Percentiles rank a stretch among this genome's conserved stretches.
Evolutionary conservation across 2,329 filamentous ascomycete species (phyloP).

Genomic region (Colletotrichum sublineola): DNA sequence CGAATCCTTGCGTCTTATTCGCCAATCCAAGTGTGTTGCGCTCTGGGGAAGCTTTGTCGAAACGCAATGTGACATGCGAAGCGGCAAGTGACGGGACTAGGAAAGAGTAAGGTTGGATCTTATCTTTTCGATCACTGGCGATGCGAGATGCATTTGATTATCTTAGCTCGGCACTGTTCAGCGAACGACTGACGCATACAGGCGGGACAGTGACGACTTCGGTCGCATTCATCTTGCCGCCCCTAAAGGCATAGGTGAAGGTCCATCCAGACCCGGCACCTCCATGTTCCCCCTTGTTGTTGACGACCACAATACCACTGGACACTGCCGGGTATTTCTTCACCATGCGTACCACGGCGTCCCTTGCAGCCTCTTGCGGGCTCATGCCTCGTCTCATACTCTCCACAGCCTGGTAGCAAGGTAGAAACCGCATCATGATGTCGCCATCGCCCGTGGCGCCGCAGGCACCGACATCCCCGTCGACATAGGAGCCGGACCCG

Average conservation of each 20-base stretch:
- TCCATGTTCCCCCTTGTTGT: slow-evolving; percentile 62
- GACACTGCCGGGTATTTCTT: slow-evolving; percentile 59
- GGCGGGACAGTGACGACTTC: slow-evolving; percentile 58
- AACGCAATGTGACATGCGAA: neutral
- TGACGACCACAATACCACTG: slow-evolving; percentile 65
- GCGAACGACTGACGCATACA: slow-evolving; percentile 22
- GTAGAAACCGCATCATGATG: slow-evolving; percentile 69
- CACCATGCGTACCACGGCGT: slow-evolving; percentile 64
- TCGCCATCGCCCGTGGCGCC: slow-evolving; percentile 70
- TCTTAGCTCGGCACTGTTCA: neutral
- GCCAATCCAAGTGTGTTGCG: no score
- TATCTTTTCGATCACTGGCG: neutral
- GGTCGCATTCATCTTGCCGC: slow-evolving; percentile 60
- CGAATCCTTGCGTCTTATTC: neutral
- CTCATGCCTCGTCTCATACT: slow-evolving; percentile 63
- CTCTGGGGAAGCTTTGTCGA: no score
- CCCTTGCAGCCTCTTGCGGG: slow-evolving; percentile 62
- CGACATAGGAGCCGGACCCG: slow-evolving; percentile 68
- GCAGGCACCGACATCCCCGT: slow-evolving; percentile 66
- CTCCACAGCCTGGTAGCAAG: slow-evolving; percentile 70
- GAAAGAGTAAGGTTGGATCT: neutral
- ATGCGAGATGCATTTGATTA: neutral
- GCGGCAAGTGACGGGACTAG: neutral
- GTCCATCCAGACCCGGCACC: slow-evolving; percentile 67
- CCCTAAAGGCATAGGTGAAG: slow-evolving; percentile 66